Conservation (phyloP, 202 grass and related monocot genomes). For the Panicum virgatum region DNA sequence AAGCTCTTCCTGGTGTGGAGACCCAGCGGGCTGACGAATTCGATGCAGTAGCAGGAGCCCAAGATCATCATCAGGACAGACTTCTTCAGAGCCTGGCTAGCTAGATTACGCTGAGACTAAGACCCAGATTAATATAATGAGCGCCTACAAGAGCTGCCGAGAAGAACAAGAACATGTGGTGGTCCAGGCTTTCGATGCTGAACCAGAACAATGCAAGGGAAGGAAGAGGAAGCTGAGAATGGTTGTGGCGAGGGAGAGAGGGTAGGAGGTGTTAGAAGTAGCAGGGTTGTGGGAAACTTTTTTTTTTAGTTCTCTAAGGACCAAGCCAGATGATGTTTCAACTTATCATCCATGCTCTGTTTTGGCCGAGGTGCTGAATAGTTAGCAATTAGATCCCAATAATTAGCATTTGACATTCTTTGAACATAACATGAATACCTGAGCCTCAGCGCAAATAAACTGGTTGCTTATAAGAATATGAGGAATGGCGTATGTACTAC, state of each 20-base stretch:
- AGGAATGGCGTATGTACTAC: background rate
- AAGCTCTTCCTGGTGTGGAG: slow-evolving; percentile 60
- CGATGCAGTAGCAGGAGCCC: slow-evolving; percentile 22
- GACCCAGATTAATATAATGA: background rate
- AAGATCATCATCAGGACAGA: slow-evolving; percentile 58
- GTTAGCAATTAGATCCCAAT: background rate
- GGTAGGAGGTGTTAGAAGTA: background rate
- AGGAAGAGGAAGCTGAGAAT: background rate
- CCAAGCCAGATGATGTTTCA: no score
- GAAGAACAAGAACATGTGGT: background rate
- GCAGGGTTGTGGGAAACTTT: no score
- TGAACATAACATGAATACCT: background rate
- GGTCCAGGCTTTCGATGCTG: background rate
- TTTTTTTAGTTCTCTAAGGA: no score
- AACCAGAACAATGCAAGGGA: background rate
- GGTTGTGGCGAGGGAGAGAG: background rate
- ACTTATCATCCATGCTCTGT: no score
- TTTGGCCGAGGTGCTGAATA: background rate
- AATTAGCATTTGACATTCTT: background rate
- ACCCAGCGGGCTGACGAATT: slow-evolving; percentile 46
- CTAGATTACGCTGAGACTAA: background rate
- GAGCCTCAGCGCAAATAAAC: background rate
- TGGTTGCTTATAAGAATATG: background rate
- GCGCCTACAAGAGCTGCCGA: background rate
- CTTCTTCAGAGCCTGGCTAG: background rate